These are phyloP conservation scores for Pterocarpus macrocarpus DNA, from an alignment of 306 rosid genomes.

Conservation along the genomic window DNA sequence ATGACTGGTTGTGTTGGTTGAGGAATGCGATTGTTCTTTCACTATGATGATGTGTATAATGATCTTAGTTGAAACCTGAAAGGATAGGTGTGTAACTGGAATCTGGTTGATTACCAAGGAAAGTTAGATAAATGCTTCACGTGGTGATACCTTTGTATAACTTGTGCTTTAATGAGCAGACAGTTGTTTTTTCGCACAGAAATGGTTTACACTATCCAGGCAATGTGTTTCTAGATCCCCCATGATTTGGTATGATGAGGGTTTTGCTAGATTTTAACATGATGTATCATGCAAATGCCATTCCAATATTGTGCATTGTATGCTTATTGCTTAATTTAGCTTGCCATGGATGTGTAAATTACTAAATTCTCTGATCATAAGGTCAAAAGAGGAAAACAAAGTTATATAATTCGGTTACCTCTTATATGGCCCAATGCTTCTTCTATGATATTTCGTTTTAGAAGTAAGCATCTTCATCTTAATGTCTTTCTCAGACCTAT, in stretches of 20 bases:
- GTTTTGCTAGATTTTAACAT: background rate
- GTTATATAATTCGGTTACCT: background rate
- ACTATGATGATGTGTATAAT: background rate
- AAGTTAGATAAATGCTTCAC: constrained; percentile 10
- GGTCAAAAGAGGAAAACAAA: background rate
- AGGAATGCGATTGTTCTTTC: background rate
- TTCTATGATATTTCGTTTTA: background rate
- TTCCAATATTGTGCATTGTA: background rate
- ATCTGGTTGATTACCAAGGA: background rate
- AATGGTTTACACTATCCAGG: background rate
- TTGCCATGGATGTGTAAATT: background rate
- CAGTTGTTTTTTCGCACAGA: background rate
- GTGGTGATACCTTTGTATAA: background rate
- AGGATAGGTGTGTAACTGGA: background rate
- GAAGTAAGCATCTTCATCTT: background rate
- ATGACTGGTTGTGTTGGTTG: constrained; percentile 3
- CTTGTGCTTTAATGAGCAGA: background rate
- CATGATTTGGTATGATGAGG: background rate
- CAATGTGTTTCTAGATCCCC: background rate
- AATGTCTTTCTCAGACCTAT: background rate
- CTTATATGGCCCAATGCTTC: background rate
- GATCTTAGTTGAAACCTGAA: background rate
- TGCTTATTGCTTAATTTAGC: background rate
- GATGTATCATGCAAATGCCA: constrained; percentile 10
- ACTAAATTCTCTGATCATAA: constrained; percentile 1